Evolutionary conservation across 768 basidiomycete genomes (phyloP).

Genomic region (Mycena kentingensis): DNA sequence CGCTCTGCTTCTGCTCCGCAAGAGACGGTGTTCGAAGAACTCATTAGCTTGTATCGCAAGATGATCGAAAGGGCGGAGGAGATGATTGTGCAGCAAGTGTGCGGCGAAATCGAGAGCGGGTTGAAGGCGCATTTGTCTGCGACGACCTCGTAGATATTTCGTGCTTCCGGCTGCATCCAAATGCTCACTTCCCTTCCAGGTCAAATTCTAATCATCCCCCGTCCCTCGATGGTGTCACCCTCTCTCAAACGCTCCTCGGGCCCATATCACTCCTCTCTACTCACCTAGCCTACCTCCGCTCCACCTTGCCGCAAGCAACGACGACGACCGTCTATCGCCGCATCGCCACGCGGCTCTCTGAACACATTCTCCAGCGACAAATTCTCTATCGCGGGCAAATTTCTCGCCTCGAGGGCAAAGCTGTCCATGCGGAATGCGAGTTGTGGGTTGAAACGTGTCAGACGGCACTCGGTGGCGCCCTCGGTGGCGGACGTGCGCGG

Average conservation of each 20-base stretch:
- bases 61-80: conserved; percentile 77
- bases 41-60: conserved; percentile 63
- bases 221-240: conserved; percentile 41
- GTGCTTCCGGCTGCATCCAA: background rate
- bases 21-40: conserved; percentile 78
- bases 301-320: conserved; percentile 58
- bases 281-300: conserved; percentile 68
- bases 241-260: conserved; percentile 72
- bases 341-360: conserved; percentile 67
- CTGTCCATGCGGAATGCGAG: conserved; percentile 70
- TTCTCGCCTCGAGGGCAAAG: conserved; percentile 57
- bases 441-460: conserved; percentile 84
- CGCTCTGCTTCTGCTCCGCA: conserved; percentile 41
- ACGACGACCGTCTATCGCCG: conserved; percentile 72
- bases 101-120: conserved; percentile 75
- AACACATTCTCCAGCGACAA: conserved; percentile 81
- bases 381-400: conserved; percentile 79
- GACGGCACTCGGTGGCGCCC: conserved; percentile 50
- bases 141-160: conserved; percentile 42
- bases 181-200: conserved; percentile 16
- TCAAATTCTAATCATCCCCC: conserved; percentile 20
- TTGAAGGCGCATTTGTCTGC: conserved; percentile 72
- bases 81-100: conserved; percentile 83
- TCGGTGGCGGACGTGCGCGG: conserved; percentile 49
- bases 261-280: conserved; percentile 82